These are phyloP conservation scores for Fusarium haematococcum DNA, from an alignment of 2,329 filamentous ascomycete species.

Conservation along the genomic window DNA sequence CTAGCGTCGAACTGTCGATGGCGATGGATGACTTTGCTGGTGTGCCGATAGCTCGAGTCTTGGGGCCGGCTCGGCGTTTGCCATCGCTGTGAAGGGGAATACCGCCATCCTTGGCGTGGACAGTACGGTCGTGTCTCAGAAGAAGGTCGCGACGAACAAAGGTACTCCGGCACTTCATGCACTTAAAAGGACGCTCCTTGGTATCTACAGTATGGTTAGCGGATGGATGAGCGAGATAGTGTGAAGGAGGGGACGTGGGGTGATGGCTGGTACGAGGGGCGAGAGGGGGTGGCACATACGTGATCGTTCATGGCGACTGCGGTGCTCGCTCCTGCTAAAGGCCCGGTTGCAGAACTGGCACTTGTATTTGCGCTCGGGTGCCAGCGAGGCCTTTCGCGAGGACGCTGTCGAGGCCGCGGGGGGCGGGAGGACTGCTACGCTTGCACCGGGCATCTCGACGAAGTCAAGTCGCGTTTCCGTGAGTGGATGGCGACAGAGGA, in stretches of 20 bases:
- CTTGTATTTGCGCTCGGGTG: conserved; percentile 98
- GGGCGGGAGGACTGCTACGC: conserved; percentile 73
- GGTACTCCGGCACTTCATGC: conserved; percentile 96
- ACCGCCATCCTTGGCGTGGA: conserved; percentile 97
- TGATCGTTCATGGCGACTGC: conserved; percentile 95
- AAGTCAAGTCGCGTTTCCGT: conserved; percentile 49
- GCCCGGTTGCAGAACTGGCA: conserved; percentile 98
- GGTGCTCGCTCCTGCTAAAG: conserved; percentile 96
- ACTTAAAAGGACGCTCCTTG: conserved; percentile 99
- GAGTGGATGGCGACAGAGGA: conserved; percentile 37
- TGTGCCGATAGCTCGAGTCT: conserved; percentile 71
- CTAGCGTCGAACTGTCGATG: conserved; percentile 86
- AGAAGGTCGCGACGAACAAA: conserved; percentile 98
- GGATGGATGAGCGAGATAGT: conserved; percentile 8
- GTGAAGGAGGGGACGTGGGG: conserved; percentile 14
- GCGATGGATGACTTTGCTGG: conserved; percentile 82
- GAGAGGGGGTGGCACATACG: conserved; percentile 75
- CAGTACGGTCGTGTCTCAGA: conserved; percentile 95
- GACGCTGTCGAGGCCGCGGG: conserved; percentile 75
- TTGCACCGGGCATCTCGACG: conserved; percentile 76
- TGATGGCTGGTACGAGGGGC: conserved; percentile 17
- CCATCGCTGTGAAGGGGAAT: conserved; percentile 93
- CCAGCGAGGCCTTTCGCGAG: conserved; percentile 79
- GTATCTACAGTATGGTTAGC: conserved; percentile 75
- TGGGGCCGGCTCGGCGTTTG: conserved; percentile 82